These are phyloP conservation scores for Passiflora organensis DNA, from an alignment of 345 rosid species.

Conservation along the genomic window DNA sequence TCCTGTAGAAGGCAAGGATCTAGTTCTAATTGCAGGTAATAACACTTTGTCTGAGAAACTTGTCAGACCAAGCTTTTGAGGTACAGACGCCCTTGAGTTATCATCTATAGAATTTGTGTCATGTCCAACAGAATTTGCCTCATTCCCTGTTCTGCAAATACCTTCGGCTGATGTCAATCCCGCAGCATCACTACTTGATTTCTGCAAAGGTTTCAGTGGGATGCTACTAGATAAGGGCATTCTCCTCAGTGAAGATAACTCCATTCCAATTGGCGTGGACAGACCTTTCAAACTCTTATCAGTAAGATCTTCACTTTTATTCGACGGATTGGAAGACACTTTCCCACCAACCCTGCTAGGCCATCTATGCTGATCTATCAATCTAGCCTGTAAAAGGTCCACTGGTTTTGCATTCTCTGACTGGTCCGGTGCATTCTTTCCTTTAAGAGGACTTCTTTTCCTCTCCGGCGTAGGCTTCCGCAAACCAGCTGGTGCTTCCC, in stretches of 20 bases:
- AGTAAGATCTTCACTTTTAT: constrained; percentile 54
- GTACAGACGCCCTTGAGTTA: constrained; percentile 21
- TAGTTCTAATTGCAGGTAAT: constrained; percentile 46
- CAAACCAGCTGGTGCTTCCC: constrained; percentile 42
- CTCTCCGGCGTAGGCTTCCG: constrained; percentile 81
- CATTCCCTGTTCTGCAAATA: too few species aligned
- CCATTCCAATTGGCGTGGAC: constrained; percentile 40
- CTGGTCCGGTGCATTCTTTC: constrained; percentile 74
- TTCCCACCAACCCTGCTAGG: constrained; percentile 75
- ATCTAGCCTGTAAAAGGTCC: constrained; percentile 57
- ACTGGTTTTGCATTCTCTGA: constrained; percentile 89
- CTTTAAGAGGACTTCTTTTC: constrained; percentile 72
- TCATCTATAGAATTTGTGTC: too few species aligned
- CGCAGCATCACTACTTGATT: constrained; percentile 33
- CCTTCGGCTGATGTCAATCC: too few species aligned
- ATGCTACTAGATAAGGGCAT: constrained; percentile 34
- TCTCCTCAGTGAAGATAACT: constrained; percentile 48
- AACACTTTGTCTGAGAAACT: constrained; percentile 45
- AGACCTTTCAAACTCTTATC: constrained; percentile 42
- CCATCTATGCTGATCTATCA: constrained; percentile 92
- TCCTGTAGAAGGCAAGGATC: constrained; percentile 40
- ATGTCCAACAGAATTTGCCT: too few species aligned
- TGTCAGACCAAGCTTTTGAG: constrained; percentile 44
- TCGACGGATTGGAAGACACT: constrained; percentile 42
- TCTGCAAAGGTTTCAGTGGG: constrained; percentile 40